phyloP scores from a whole-genome alignment of 768 basidiomycete species.

The Daedaleopsis sinensis region DNA sequence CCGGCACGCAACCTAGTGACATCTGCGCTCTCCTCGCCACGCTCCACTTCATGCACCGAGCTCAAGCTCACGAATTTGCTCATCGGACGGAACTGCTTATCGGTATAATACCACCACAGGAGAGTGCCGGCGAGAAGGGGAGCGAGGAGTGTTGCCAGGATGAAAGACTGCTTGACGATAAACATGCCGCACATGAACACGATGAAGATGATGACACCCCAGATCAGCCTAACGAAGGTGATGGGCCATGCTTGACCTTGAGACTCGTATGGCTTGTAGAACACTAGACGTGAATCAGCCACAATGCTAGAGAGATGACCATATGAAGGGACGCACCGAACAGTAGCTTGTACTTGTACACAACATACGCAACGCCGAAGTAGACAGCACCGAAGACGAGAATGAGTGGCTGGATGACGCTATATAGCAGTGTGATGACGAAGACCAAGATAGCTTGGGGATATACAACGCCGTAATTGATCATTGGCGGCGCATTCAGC shows the following conservation, averaged over 20 bases:
- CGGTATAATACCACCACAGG: conserved; percentile 81
- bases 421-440: conserved; percentile 92
- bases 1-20: conserved; percentile 74
- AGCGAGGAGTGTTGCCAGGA: conserved; percentile 62
- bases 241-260: conserved; percentile 98
- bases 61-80: conserved; percentile 85
- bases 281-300: conserved; percentile 54
- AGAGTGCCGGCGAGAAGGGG: conserved; percentile 79
- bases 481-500: conserved; percentile 95
- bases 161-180: conserved; percentile 62
- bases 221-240: conserved; percentile 88
- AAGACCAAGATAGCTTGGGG: conserved; percentile 97
- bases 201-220: conserved; percentile 92
- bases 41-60: conserved; percentile 85
- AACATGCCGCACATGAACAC: conserved; percentile 98
- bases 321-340: conserved; percentile 64
- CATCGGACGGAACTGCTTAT: conserved; percentile 67
- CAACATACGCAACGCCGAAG: conserved; percentile 94
- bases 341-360: conserved; percentile 97
- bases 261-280: conserved; percentile 98
- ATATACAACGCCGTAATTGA: conserved; percentile 97
- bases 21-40: conserved; percentile 85
- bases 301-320: background rate
- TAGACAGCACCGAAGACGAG: conserved; percentile 94
- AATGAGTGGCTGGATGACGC: conserved; percentile 94